Conservation (phyloP, 2,329 filamentous ascomycete genomes). For the Penicillium sp. region DNA sequence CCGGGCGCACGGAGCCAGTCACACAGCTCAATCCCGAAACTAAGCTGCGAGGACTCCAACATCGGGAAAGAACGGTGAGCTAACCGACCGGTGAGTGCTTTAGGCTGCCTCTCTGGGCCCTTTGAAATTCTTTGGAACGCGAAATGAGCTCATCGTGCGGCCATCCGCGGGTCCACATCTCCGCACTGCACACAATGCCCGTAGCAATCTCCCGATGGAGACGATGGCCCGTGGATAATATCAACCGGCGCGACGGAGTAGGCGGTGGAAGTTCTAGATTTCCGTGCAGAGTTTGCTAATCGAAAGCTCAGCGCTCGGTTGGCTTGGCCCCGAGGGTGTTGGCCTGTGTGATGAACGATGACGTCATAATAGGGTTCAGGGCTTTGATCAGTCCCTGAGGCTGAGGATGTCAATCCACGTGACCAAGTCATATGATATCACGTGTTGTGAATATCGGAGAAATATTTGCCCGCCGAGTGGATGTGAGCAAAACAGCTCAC, state of each 20-base stretch:
- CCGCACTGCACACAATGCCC: background rate
- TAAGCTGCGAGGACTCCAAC: background rate
- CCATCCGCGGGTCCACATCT: background rate
- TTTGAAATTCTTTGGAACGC: background rate
- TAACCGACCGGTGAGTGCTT: conserved; percentile 14
- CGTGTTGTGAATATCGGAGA: conserved; percentile 4
- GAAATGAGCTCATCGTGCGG: conserved; percentile 16
- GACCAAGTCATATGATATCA: conserved; percentile 1
- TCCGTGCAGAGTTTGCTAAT: background rate
- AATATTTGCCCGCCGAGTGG: conserved; percentile 7
- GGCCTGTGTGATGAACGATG: background rate
- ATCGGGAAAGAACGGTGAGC: conserved; percentile 15
- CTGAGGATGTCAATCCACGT: background rate
- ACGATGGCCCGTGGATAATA: background rate
- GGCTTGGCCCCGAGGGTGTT: no score
- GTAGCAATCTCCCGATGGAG: background rate
- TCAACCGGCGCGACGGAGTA: background rate
- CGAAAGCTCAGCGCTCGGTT: background rate
- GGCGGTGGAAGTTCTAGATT: background rate
- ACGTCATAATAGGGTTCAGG: background rate
- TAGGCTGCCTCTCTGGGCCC: background rate
- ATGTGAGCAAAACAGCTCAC: conserved; percentile 18
- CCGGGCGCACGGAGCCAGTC: conserved; percentile 4
- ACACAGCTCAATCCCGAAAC: background rate
- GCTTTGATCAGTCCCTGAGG: conserved; percentile 2